phyloP scores from a whole-genome alignment of 2,329 filamentous ascomycete genomes.

The Lojkania enalia region DNA sequence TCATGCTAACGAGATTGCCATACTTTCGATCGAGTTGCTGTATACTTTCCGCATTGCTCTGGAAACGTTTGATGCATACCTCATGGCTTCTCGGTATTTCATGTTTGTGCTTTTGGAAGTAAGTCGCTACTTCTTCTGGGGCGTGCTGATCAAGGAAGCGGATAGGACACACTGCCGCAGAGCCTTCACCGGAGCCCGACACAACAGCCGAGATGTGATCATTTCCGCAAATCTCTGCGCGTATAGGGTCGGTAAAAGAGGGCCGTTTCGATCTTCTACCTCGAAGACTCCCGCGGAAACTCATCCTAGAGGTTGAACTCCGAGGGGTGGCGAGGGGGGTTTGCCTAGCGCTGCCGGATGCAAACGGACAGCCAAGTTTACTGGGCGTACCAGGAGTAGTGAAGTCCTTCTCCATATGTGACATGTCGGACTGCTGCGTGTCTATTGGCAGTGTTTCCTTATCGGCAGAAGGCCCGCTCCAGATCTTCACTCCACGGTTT shows the following conservation, averaged over 20 bases:
- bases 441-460: too few species aligned
- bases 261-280: slow-evolving; percentile 45
- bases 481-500: slow-evolving; percentile 43
- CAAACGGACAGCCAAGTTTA: slow-evolving; percentile 80
- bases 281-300: slow-evolving; percentile 38
- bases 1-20: slow-evolving; percentile 90
- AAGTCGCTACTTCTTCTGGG: slow-evolving; percentile 88
- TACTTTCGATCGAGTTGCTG: slow-evolving; percentile 92
- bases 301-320: slow-evolving; percentile 45
- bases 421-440: slow-evolving; percentile 36
- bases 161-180: slow-evolving; percentile 79
- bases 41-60: slow-evolving; percentile 82
- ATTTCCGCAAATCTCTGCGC: slow-evolving; percentile 46
- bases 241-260: slow-evolving; percentile 49
- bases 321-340: slow-evolving; percentile 48
- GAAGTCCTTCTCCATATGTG: slow-evolving; percentile 79
- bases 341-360: slow-evolving; percentile 52
- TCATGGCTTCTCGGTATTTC: slow-evolving; percentile 92
- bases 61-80: slow-evolving; percentile 86
- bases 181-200: slow-evolving; percentile 41
- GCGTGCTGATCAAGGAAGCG: slow-evolving; percentile 90
- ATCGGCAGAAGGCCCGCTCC: slow-evolving; percentile 46
- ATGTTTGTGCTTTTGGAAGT: slow-evolving; percentile 94
- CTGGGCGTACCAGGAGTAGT: slow-evolving; percentile 83
- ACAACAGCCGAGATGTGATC: slow-evolving; percentile 54